phyloP scores from a whole-genome alignment of 2,329 filamentous ascomycete genomes.

The Trichoderma harzianum region DNA sequence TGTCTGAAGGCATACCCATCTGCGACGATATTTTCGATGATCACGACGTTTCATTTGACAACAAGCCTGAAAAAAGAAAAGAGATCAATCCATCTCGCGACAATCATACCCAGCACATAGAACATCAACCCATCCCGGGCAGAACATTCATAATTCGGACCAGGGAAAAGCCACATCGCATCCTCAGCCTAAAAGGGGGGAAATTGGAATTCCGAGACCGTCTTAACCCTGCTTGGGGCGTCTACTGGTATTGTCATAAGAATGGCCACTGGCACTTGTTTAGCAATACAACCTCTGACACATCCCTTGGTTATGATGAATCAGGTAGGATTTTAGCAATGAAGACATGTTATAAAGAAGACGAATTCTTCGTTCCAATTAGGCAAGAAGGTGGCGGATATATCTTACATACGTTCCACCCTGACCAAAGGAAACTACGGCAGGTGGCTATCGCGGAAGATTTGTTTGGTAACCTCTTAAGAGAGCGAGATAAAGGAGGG shows the following conservation, averaged over 20 bases:
- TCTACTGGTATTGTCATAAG: neutral
- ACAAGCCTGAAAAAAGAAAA: neutral
- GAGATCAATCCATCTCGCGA: neutral
- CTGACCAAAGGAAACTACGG: fast-evolving
- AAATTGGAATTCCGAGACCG: no score
- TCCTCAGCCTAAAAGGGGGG: neutral
- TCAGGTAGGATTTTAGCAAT: neutral
- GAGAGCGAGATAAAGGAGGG: neutral
- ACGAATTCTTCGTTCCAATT: neutral
- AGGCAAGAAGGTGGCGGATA: neutral
- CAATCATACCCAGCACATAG: neutral
- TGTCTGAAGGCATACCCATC: no score
- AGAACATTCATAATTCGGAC: neutral
- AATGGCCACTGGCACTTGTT: neutral
- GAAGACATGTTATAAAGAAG: neutral
- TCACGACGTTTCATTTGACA: neutral
- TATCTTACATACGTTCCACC: neutral
- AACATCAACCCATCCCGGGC: neutral
- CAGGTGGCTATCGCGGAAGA: neutral
- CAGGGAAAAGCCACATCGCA: neutral
- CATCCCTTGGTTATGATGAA: neutral
- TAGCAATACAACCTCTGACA: neutral
- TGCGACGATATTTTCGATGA: no score
- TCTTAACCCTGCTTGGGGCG: no score
- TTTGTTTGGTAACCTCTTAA: fast-evolving